Evolutionary conservation across 1,284 basidiomycete species (phyloP).

Genomic region (Apiotrichum veenhuisii): DNA sequence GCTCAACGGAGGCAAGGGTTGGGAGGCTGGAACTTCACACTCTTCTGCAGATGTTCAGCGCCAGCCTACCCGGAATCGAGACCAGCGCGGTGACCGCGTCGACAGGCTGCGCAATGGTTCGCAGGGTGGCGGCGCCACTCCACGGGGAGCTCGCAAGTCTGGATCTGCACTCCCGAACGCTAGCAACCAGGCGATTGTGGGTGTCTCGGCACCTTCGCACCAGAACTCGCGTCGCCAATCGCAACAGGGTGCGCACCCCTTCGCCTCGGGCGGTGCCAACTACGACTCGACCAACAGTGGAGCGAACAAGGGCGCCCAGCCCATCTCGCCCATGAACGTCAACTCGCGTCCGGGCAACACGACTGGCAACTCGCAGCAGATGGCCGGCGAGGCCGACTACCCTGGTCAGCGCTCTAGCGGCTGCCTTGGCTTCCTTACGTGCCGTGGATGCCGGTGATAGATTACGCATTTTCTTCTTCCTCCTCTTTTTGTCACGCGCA

Average conservation of each 20-base stretch:
- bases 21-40: conserved; percentile 66
- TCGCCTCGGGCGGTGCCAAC: conserved; percentile 35
- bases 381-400: conserved; percentile 44
- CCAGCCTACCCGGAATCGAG: conserved; percentile 38
- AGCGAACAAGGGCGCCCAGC: conserved; percentile 19
- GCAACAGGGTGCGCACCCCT: conserved; percentile 45
- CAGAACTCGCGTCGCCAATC: conserved; percentile 45
- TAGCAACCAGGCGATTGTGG: conserved; percentile 49
- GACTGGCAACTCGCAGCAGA: conserved; percentile 38
- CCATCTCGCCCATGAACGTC: conserved; percentile 45
- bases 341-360: conserved; percentile 32
- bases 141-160: conserved; percentile 40
- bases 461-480: not conserved
- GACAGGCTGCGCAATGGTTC: conserved; percentile 48
- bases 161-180: conserved; percentile 44
- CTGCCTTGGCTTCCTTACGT: conserved; percentile 43
- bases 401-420: conserved; percentile 34
- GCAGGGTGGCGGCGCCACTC: conserved; percentile 30
- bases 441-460: conserved; percentile 42
- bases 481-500: not conserved
- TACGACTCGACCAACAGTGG: conserved; percentile 38
- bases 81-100: conserved; percentile 46
- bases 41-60: conserved; percentile 30
- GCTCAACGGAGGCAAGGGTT: conserved; percentile 86
- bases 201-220: conserved; percentile 43